Evolutionary conservation across 106 monocot genomes (phyloP), one percentile per base, ranked within the genome.

Genomic region (Dioscorea dumetorum): DNA sequence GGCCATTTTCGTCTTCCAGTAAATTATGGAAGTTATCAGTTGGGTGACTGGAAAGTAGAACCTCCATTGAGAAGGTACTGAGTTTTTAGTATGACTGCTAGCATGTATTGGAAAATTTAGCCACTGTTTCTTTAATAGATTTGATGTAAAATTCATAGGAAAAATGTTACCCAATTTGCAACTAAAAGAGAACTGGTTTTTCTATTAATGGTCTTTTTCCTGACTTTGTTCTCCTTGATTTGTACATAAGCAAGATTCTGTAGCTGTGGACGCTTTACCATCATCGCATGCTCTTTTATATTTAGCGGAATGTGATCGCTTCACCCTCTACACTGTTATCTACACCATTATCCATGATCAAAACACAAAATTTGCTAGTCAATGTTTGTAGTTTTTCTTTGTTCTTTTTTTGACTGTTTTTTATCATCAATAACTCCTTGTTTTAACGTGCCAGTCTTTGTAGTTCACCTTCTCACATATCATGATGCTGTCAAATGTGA

Each of bases 1-100:
- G 89, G 84, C 72, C 85, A 77, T 64, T 74, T 97, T 62, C 85
- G 58, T 60, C 86, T 97, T 67, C 97, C 97, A 53, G 82, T 82
- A 54, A 84, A 70, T 77, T 86, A 87, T 81, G 91, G 97, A 60
- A 91, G 83, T 57, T 97, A 92, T 71, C 66, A 92, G 33, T 70
- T 97, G 50, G 62, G 83, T 51, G 80, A 86, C 18, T 97, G 97
- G 97, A 97, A 97, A 49, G 82, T 92, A 60, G 89, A 88, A 50
- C 86, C 80, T 76, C 73, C 84, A 76, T 73, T 80, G 15, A 84
- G 60, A 78, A 91, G 91, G 95, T 97, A 33, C n/a, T 19, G 33
- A 65, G 17, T 48, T 58, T 18, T 31, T 59, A 18, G 16, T 18
- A 56, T 56, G 54, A 28, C 28, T 56, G 10, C 54, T 18, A 56